Conservation (phyloP, 345 rosid species). For the Syzygium aqueum region DNA sequence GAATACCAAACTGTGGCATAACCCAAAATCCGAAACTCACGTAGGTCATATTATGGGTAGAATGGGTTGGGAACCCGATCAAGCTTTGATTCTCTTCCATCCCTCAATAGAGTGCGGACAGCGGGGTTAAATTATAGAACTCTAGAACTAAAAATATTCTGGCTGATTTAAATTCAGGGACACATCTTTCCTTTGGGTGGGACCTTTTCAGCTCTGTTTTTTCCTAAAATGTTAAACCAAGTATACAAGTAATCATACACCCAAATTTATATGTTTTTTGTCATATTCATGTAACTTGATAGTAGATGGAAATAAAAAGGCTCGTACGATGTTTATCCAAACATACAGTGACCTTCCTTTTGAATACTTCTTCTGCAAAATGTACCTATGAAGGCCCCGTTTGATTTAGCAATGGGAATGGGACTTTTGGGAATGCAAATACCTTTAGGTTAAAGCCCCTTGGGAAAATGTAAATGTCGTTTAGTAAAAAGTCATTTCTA, state of each 20-base stretch:
- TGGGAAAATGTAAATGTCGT: too few species aligned
- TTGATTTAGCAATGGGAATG: too few species aligned
- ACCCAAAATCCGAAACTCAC: not conserved
- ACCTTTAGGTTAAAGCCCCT: too few species aligned
- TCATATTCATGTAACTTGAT: not conserved
- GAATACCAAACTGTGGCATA: not conserved
- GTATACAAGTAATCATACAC: not conserved
- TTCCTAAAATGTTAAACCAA: not conserved
- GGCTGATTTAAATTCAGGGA: not conserved
- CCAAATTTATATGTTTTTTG: not conserved
- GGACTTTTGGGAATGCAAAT: too few species aligned
- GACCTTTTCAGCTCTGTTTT: not conserved
- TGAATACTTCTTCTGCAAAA: not conserved
- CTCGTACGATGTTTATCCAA: not conserved
- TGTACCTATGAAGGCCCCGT: not conserved
- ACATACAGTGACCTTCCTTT: not conserved
- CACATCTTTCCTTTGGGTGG: not conserved
- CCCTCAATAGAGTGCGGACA: not conserved
- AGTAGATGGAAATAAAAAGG: not conserved
- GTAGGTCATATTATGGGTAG: not conserved
- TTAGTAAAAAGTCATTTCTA: too few species aligned
- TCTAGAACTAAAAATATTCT: not conserved
- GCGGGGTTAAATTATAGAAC: too few species aligned
- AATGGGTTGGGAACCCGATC: not conserved
- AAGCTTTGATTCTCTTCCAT: not conserved